Conservation (phyloP, 2,329 filamentous ascomycete species). For the Hymenoscyphus salicellus region DNA sequence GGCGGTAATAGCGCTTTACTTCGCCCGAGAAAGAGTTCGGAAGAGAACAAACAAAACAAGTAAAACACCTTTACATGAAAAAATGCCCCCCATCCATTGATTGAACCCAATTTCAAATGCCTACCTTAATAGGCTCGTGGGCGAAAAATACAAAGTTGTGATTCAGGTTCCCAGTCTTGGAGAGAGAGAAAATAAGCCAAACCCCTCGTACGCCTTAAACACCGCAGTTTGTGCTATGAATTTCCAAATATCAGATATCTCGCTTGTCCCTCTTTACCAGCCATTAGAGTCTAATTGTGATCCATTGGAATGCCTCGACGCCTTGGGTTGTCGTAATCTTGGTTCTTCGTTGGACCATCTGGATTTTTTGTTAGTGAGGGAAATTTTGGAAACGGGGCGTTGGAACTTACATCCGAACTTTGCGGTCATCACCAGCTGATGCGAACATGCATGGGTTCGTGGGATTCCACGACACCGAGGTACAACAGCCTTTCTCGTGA, state of each 20-base stretch:
- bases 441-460: slow-evolving; percentile 79
- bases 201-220: neutral
- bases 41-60: too few relatives aligned
- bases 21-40: too few relatives aligned
- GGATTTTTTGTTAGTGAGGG: neutral
- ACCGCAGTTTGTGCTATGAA: slow-evolving; percentile 1
- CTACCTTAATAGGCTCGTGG: too few relatives aligned
- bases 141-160: neutral
- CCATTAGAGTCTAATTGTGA: slow-evolving; percentile 23
- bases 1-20: too few relatives aligned
- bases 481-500: slow-evolving; percentile 74
- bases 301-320: slow-evolving; percentile 19
- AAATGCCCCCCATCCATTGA: too few relatives aligned
- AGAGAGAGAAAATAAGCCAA: too few relatives aligned
- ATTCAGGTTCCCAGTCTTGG: too few relatives aligned
- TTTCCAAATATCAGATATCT: slow-evolving; percentile 3
- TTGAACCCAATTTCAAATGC: too few relatives aligned
- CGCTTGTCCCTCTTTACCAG: slow-evolving; percentile 16
- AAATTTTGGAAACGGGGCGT: slow-evolving; percentile 6
- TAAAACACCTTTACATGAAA: too few relatives aligned
- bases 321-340: slow-evolving; percentile 11
- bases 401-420: slow-evolving; percentile 83
- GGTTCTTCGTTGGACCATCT: slow-evolving; percentile 31
- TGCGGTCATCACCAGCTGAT: slow-evolving; percentile 83
- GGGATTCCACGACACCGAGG: slow-evolving; percentile 87